Percentiles rank a stretch among this genome's conserved stretches.
Conservation (phyloP, 768 basidiomycete genomes). For the Podaxis mareebaensis region DNA sequence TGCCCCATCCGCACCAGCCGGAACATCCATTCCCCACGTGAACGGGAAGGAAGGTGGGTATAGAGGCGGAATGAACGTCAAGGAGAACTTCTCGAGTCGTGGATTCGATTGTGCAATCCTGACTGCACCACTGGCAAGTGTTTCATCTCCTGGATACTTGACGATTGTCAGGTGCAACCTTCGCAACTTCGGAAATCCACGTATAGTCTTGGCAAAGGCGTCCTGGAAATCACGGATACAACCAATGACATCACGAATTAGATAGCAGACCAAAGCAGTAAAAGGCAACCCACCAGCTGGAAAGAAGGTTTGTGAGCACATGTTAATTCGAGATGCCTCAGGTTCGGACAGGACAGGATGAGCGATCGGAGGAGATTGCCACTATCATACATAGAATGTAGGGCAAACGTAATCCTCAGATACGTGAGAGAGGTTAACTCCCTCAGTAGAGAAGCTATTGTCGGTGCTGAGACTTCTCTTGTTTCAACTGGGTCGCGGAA, state of each 20-base stretch:
- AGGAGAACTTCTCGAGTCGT: conserved; percentile 60
- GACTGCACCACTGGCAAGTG: conserved; percentile 56
- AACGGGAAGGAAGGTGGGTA: conserved; percentile 52
- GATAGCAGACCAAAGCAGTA: not conserved
- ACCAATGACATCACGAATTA: conserved; percentile 3
- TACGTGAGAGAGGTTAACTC: conserved; percentile 55
- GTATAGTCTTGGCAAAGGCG: conserved; percentile 61
- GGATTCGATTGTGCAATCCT: conserved; percentile 69
- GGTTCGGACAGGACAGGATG: conserved; percentile 62
- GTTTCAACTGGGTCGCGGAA: conserved; percentile 69
- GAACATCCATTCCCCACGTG: conserved; percentile 10
- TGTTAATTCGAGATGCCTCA: conserved; percentile 63
- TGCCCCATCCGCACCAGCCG: not conserved
- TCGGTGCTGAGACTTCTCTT: conserved; percentile 65
- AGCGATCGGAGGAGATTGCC: conserved; percentile 69
- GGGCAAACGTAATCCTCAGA: conserved; percentile 64
- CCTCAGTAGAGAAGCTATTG: conserved; percentile 60
- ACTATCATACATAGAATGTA: conserved; percentile 76
- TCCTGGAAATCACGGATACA: conserved; percentile 39
- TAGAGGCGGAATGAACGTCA: conserved; percentile 62
- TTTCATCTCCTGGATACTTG: conserved; percentile 63
- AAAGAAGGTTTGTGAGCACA: conserved; percentile 73
- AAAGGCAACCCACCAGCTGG: conserved; percentile 54
- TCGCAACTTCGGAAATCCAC: conserved; percentile 62
- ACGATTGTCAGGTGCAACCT: conserved; percentile 66